Evolutionary conservation across 2,329 filamentous ascomycete species (phyloP).

Genomic region (Hymenoscyphus albidus): DNA sequence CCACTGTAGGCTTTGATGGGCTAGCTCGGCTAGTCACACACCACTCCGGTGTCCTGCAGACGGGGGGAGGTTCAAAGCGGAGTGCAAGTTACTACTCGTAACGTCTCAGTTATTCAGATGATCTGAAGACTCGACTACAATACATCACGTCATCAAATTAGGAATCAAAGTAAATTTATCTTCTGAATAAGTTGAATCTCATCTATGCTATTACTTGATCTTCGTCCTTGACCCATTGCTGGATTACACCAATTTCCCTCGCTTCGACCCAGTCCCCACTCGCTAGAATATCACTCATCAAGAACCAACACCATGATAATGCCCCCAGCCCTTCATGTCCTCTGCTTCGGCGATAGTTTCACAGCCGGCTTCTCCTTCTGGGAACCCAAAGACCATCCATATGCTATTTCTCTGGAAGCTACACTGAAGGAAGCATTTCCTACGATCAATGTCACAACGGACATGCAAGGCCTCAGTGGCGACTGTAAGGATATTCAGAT

Average conservation of each 20-base stretch:
- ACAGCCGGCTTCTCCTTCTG: constrained; percentile 51
- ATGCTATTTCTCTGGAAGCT: constrained; percentile 46
- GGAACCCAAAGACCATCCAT: constrained; percentile 48
- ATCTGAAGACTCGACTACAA: constrained; percentile 7
- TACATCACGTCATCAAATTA: neutral
- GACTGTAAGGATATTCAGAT: constrained; percentile 35
- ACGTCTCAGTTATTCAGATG: constrained; percentile 3
- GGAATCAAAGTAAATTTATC: neutral
- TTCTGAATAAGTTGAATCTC: neutral
- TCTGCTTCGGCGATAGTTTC: constrained; percentile 40
- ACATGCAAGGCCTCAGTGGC: constrained; percentile 49
- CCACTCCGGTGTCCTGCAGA: too few species aligned
- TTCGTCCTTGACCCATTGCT: neutral
- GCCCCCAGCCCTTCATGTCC: constrained; percentile 23
- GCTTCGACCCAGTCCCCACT: neutral
- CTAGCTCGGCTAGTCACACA: too few species aligned
- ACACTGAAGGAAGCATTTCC: constrained; percentile 46
- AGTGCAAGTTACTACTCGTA: neutral
- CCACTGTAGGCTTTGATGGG: too few species aligned
- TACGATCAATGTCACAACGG: constrained; percentile 38
- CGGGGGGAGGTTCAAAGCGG: neutral
- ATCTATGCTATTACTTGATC: neutral
- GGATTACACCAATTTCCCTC: neutral
- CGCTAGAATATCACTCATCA: neutral
- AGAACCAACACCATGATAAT: constrained; percentile 21